Evolutionary conservation across 2,329 filamentous ascomycete species (phyloP).

Genomic region (Monosporascus ibericus): DNA sequence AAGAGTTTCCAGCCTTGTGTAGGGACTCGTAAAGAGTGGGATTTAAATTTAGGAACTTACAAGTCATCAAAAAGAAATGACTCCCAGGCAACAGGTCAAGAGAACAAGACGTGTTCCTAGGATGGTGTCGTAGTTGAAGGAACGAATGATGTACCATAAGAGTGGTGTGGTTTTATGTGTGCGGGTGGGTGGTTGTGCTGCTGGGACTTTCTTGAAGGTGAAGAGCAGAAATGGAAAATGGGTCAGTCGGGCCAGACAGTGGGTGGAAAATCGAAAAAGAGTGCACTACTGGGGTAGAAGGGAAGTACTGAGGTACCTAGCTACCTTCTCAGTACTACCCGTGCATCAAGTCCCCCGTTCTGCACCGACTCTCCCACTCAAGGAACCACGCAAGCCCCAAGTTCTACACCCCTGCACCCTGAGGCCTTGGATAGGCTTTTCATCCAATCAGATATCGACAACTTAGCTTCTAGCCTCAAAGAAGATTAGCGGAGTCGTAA

Average conservation of each 20-base stretch:
- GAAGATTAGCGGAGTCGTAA: not conserved
- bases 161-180: conserved; percentile 11
- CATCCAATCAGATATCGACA: not conserved
- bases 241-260: not conserved
- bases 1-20: conserved; percentile 20
- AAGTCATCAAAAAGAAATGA: conserved; percentile 25
- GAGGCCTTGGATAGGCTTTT: not conserved
- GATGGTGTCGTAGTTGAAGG: conserved; percentile 16
- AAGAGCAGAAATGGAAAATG: not conserved
- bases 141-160: conserved; percentile 9
- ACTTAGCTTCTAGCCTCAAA: not conserved
- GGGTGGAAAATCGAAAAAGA: not conserved
- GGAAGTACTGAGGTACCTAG: not conserved
- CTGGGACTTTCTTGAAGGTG: conserved; percentile 1
- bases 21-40: conserved; percentile 11
- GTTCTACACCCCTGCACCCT: not conserved
- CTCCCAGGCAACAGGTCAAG: conserved; percentile 10
- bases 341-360: too few species aligned
- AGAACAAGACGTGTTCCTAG: conserved; percentile 9
- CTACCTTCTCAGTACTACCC: too few species aligned
- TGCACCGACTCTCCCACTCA: not conserved
- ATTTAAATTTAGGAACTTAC: conserved; percentile 23
- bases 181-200: conserved; percentile 1
- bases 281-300: not conserved
- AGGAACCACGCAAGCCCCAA: not conserved